Evolutionary conservation across 2,329 filamentous ascomycete genomes (phyloP).

Genomic region (Calonectria fujianensis): DNA sequence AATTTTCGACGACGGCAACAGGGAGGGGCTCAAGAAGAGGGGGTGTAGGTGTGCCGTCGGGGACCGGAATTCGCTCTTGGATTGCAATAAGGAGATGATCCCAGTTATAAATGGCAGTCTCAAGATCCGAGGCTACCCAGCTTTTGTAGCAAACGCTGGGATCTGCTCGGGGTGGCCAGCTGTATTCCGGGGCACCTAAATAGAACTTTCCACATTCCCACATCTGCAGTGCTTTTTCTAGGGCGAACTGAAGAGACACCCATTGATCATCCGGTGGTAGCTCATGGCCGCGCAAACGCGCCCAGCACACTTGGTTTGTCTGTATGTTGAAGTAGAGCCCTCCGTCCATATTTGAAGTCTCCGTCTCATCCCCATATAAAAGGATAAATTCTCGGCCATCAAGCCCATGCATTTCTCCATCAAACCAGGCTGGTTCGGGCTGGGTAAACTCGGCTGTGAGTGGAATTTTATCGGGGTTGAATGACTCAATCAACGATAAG

Average conservation of each 20-base stretch:
- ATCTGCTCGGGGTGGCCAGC: neutral
- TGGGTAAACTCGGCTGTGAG: neutral
- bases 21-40: conserved; percentile 17
- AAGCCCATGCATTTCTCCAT: neutral
- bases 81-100: neutral
- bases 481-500: neutral
- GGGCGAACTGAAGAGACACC: neutral
- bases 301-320: neutral
- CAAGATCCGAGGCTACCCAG: neutral
- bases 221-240: neutral
- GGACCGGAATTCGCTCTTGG: neutral
- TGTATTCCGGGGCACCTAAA: neutral
- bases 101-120: neutral
- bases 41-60: neutral
- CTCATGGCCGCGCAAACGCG: neutral
- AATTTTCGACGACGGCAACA: neutral
- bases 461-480: neutral
- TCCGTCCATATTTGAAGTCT: neutral
- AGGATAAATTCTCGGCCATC: conserved; percentile 14
- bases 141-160: neutral
- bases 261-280: neutral
- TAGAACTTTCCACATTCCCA: conserved; percentile 17
- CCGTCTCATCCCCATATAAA: neutral
- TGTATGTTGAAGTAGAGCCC: neutral
- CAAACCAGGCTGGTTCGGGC: neutral